Conservation (phyloP, 768 basidiomycete species). For the Kwoniella botswanensis region DNA sequence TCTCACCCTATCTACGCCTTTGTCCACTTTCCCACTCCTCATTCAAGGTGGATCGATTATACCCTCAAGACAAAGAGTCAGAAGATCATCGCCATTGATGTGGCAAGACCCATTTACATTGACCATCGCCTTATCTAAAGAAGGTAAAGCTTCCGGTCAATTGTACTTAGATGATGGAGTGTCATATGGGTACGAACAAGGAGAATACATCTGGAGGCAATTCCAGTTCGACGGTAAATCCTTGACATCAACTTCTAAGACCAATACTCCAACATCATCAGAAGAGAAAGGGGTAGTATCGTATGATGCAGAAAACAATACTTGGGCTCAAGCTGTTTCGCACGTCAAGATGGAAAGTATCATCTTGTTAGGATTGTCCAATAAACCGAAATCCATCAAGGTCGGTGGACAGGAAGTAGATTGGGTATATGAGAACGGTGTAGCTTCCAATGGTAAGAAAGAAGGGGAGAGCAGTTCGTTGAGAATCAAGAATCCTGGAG, state of each 20-base stretch:
- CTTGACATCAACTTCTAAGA: constrained; percentile 64
- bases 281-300: constrained; percentile 61
- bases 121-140: constrained; percentile 69
- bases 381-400: constrained; percentile 69
- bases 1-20: constrained; percentile 77
- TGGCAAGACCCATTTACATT: constrained; percentile 91
- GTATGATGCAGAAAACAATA: constrained; percentile 61
- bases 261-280: constrained; percentile 59
- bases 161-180: constrained; percentile 96
- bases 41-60: constrained; percentile 90
- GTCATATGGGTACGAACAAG: constrained; percentile 73
- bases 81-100: constrained; percentile 85
- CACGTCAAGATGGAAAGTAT: constrained; percentile 81
- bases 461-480: constrained; percentile 73
- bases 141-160: constrained; percentile 74
- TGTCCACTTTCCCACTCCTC: constrained; percentile 81
- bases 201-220: constrained; percentile 81
- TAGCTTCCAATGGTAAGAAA: constrained; percentile 65
- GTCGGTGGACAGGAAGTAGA: constrained; percentile 63
- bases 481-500: constrained; percentile 63
- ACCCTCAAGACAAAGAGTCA: constrained; percentile 81
- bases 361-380: constrained; percentile 73
- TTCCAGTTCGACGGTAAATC: constrained; percentile 64
- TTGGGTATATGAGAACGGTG: constrained; percentile 73
- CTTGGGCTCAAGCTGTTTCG: constrained; percentile 69